Base-by-base conservation (phyloP, 805 yeast genomes). In the Brettanomyces sp. region DNA sequence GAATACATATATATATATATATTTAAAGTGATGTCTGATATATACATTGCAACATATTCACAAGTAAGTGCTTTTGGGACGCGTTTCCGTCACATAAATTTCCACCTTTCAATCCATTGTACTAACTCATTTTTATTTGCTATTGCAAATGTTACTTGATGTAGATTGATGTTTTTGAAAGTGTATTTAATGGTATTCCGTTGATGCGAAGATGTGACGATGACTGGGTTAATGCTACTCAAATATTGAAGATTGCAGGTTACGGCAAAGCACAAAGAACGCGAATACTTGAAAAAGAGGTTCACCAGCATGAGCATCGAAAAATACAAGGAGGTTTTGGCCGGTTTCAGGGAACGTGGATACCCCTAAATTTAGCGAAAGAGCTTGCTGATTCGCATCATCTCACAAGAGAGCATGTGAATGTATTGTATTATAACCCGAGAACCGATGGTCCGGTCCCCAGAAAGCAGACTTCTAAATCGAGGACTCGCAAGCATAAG, bases 181-280 rank as follows among this genome's bases (percentile, higher is more conserved):
- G 80, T 58, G 80, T 80, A 42, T 75, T 85, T 38, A 70, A 76
- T 33, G 86, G 81, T 44, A 82, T 83, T 34, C 85, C 88, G 24
- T 74, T 85, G 45, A 93, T 93, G 98, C 77, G 98, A 56, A 73
- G 98, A 47, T 81, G 86, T 49, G 72, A 76, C 43, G 99, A 93
- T 62, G 85, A 90, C 55, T 93, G 98, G 98, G 88, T 93, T 45
- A 85, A 85, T 58, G 88, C 89, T 22, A 85, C 95, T 0, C 95
- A 85, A 59, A 81, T 85, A 35, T 68, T 85, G 53, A 85, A 85
- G 59, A 79, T 85, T 49, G 89, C 90, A 35, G 78, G 82, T 49
- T 82, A 80, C 56, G 84, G 87, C 39, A 85, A 85, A 63, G 85
- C 90, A 2, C 83, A 81, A 56, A 66, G 95, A 62, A 85, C 93